A percentile compares a stretch with the other conserved stretches of the same genome.
phyloP scores from a whole-genome alignment of 495 filamentous ascomycete species.

The Penicillium taxi region DNA sequence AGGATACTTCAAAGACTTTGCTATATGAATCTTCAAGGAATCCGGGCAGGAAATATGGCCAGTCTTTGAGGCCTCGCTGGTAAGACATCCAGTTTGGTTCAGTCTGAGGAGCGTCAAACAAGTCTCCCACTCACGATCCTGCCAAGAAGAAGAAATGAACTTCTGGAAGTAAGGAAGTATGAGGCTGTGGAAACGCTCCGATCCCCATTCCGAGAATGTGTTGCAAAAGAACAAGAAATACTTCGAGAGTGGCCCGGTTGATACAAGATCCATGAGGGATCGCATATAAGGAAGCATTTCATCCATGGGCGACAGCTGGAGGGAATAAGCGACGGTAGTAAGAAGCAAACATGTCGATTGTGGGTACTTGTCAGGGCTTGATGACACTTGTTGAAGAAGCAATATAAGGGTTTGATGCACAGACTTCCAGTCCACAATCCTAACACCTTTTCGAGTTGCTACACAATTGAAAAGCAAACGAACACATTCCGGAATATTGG shows the following conservation, averaged over 20 bases:
- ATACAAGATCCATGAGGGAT: constrained; percentile 54
- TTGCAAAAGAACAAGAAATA: constrained; percentile 80
- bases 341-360: constrained; percentile 50
- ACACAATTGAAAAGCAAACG: constrained; percentile 59
- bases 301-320: constrained; percentile 75
- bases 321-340: constrained; percentile 55
- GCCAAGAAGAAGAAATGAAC: constrained; percentile 71
- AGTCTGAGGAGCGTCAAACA: constrained; percentile 64
- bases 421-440: constrained; percentile 64
- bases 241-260: constrained; percentile 49
- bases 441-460: constrained; percentile 67
- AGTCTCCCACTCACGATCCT: constrained; percentile 55
- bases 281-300: constrained; percentile 61
- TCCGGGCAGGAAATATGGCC: constrained; percentile 54
- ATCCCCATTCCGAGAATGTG: constrained; percentile 62
- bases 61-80: constrained; percentile 37
- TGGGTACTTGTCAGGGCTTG: constrained; percentile 32
- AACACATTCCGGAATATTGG: constrained; percentile 45
- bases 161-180: constrained; percentile 74
- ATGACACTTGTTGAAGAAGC: constrained; percentile 41
- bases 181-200: constrained; percentile 68
- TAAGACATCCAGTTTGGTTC: constrained; percentile 44
- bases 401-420: constrained; percentile 51
- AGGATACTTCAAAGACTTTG: constrained; percentile 50
- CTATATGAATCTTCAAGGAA: constrained; percentile 62